A percentile compares a stretch with the other conserved stretches of the same genome.
Conservation (phyloP, 2,329 filamentous ascomycete genomes). For the Aspergillus sp. region DNA sequence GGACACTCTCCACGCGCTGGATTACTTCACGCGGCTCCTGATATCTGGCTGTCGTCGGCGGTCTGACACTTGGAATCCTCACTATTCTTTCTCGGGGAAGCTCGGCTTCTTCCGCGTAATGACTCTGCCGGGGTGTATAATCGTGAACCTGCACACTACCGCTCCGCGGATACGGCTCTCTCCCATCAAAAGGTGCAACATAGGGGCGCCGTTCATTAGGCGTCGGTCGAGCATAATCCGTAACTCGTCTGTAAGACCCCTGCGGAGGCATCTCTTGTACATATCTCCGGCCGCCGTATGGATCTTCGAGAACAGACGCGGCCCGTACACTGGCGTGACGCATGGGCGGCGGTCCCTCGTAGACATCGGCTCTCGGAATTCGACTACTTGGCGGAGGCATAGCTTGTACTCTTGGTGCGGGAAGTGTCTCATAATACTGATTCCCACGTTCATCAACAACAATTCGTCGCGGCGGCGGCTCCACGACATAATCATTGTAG, state of each 20-base stretch:
- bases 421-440: conserved; percentile 66
- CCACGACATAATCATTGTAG: conserved; percentile 48
- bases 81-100: conserved; percentile 56
- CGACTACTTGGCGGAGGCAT: conserved; percentile 36
- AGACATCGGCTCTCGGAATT: conserved; percentile 32
- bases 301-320: conserved; percentile 44
- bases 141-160: conserved; percentile 45
- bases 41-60: conserved; percentile 46
- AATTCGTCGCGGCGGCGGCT: conserved; percentile 63
- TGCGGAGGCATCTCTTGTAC: conserved; percentile 46
- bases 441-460: conserved; percentile 81
- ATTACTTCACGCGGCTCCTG: conserved; percentile 41
- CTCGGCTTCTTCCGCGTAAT: conserved; percentile 65
- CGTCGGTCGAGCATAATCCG: conserved; percentile 35
- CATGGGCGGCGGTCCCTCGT: conserved; percentile 30
- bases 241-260: conserved; percentile 40
- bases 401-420: conserved; percentile 35
- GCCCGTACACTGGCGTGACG: conserved; percentile 39
- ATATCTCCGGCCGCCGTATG: conserved; percentile 41
- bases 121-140: conserved; percentile 36
- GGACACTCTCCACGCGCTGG: conserved; percentile 44
- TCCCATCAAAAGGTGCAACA: conserved; percentile 31
- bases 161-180: conserved; percentile 36
- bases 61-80: conserved; percentile 60
- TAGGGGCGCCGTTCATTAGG: conserved; percentile 34